phyloP scores from a whole-genome alignment of 345 rosid genomes.

The Arabidopsis arenosa region DNA sequence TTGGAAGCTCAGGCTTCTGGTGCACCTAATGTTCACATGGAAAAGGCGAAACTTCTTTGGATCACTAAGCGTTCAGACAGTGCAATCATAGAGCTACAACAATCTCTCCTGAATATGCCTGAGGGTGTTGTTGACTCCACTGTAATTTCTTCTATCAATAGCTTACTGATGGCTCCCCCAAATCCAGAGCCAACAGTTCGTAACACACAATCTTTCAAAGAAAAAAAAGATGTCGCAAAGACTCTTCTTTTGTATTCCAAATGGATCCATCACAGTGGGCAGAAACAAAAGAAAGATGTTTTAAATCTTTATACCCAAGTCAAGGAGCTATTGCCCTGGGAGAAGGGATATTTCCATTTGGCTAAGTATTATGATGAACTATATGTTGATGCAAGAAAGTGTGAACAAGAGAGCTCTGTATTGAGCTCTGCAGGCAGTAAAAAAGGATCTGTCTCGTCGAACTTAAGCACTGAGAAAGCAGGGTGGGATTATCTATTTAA shows the following conservation, averaged over 20 bases:
- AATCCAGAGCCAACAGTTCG: slow-evolving; percentile 62
- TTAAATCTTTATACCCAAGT: slow-evolving; percentile 83
- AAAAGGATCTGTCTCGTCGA: slow-evolving; percentile 54
- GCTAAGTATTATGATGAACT: slow-evolving; percentile 96
- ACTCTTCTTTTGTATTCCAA: slow-evolving; percentile 89
- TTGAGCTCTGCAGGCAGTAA: slow-evolving; percentile 47
- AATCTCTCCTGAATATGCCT: slow-evolving; percentile 87
- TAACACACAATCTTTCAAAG: slow-evolving; percentile 63
- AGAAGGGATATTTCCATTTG: slow-evolving; percentile 90
- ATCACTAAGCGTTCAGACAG: slow-evolving; percentile 85
- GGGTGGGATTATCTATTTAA: slow-evolving; percentile 85
- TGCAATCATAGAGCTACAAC: slow-evolving; percentile 91
- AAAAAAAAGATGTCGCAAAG: slow-evolving; percentile 79
- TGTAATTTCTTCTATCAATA: slow-evolving; percentile 70
- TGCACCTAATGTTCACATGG: slow-evolving; percentile 88
- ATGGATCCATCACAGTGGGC: slow-evolving; percentile 95
- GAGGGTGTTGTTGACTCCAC: slow-evolving; percentile 78
- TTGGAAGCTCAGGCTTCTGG: slow-evolving; percentile 93
- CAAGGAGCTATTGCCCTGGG: slow-evolving; percentile 93
- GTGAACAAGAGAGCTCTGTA: slow-evolving; percentile 80
- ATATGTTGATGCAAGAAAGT: slow-evolving; percentile 91
- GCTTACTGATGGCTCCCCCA: slow-evolving; percentile 72
- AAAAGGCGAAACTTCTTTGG: slow-evolving; percentile 98
- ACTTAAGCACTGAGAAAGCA: slow-evolving; percentile 59
- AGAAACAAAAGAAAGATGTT: slow-evolving; percentile 96